Evolutionary conservation across 176 grass and related monocot genomes (phyloP), one percentile per base, ranked within the genome.

Genomic region (Paspalum vaginatum): DNA sequence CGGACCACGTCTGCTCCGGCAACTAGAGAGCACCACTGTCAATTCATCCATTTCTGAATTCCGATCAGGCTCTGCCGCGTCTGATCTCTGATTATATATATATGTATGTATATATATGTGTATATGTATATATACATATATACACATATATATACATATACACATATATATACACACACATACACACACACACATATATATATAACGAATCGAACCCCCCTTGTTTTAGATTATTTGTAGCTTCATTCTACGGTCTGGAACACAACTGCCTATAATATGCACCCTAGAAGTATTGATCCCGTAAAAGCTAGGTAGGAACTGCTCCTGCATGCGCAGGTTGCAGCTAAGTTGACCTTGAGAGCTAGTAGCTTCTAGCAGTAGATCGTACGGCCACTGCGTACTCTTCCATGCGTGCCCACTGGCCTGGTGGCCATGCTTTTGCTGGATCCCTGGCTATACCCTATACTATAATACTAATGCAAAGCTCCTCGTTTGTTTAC

Each of bases 271-370:
- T 46, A 43, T 58, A 21, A 5, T 24, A 70, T 46, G 47, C 12
- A 47, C 18, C 21, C n/a, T 58, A 61, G 41, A 22, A 68, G 41
- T 14, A 45, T 45, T 2, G 9, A 41, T 2, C 20, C 17, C 40
- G n/a, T n/a, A n/a, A n/a, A 9, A 68, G 65, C 41, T 67, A 63
- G 14, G 61, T 67, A 63, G 14, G 61, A 63, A 67, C 42, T 18
- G 40, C 64, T 69, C 42, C 21, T 70, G 21, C 44, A 68, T 27
- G 21, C 11, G 44, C 47, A 50, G 68, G 68, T 25, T 32, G 22
- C 68, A 50, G 70, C 49, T 79, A 79, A 79, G 62, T 79, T 79
- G 62, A 79, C 77, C 77, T 68, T 54, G 51, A 14, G 14, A 7
- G 46, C 45, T 50, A 32, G 20, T 65, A 61, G 22, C 55, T 59